phyloP scores from a whole-genome alignment of 2,329 filamentous ascomycete species.

The Raffaelea deltoideospora region DNA sequence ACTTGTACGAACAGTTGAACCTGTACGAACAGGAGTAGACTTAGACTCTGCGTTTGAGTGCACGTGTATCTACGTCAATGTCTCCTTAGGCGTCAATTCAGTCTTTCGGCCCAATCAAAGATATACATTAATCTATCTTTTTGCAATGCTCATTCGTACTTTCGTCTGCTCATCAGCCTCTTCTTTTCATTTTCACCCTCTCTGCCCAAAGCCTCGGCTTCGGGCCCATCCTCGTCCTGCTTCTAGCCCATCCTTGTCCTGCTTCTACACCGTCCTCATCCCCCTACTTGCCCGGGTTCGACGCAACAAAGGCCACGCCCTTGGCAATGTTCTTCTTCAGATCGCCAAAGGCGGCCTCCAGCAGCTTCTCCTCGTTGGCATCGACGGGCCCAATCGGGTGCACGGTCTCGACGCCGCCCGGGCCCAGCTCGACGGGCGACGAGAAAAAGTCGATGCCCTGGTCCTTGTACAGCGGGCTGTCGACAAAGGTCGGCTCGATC shows the following conservation, averaged over 20 bases:
- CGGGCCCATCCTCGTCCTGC: not conserved
- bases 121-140: too few relatives aligned
- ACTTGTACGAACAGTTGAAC: too few relatives aligned
- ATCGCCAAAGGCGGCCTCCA: constrained; percentile 72
- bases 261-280: too few relatives aligned
- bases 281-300: constrained; percentile 49
- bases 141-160: too few relatives aligned
- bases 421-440: constrained; percentile 87
- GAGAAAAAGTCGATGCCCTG: constrained; percentile 96
- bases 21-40: too few relatives aligned
- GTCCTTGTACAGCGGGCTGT: constrained; percentile 96
- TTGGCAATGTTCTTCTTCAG: constrained; percentile 93
- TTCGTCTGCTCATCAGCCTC: too few relatives aligned
- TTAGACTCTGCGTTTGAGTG: too few relatives aligned
- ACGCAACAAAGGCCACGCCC: constrained; percentile 50
- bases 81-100: too few relatives aligned
- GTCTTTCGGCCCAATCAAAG: too few relatives aligned
- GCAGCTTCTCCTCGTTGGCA: constrained; percentile 72
- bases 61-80: too few relatives aligned
- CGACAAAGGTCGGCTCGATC: constrained; percentile 90
- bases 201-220: too few relatives aligned
- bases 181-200: too few relatives aligned
- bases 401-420: constrained; percentile 91
- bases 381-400: constrained; percentile 73
- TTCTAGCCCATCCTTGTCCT: constrained; percentile 13